A percentile compares a stretch with the other conserved stretches of the same genome.
Conservation (phyloP, 2,329 filamentous ascomycete species). For the Penicillium palitans region DNA sequence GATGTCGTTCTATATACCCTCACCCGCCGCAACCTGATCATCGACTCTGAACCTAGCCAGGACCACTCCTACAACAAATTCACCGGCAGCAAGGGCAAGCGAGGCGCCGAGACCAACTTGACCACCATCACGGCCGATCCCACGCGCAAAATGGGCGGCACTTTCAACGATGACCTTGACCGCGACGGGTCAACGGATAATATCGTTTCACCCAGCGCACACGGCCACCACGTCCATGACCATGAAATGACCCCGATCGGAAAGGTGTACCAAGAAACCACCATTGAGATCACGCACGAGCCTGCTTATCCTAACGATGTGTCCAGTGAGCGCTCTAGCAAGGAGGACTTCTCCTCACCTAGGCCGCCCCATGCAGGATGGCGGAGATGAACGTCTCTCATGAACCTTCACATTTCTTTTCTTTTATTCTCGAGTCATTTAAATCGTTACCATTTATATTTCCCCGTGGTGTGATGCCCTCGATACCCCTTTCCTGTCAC, state of each 20-base stretch:
- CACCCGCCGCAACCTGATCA: conserved; percentile 57
- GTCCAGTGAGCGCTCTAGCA: conserved; percentile 31
- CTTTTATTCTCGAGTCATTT: background rate
- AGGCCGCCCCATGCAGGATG: conserved; percentile 21
- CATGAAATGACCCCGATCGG: conserved; percentile 36
- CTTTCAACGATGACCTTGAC: conserved; percentile 31
- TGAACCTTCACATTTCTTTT: background rate
- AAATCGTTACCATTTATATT: background rate
- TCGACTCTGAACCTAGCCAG: conserved; percentile 50
- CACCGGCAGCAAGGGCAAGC: conserved; percentile 27
- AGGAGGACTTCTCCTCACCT: conserved; percentile 24
- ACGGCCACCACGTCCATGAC: conserved; percentile 7
- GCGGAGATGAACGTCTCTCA: conserved; percentile 23
- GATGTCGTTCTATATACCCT: conserved; percentile 60
- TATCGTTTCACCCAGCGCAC: conserved; percentile 37
- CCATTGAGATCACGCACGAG: conserved; percentile 45
- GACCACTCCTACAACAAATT: conserved; percentile 37
- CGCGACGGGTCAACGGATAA: conserved; percentile 50
- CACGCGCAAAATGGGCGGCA: conserved; percentile 16
- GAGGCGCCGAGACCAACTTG: conserved; percentile 33
- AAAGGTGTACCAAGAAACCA: conserved; percentile 48
- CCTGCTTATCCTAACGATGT: conserved; percentile 32
- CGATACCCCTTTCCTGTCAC: background rate
- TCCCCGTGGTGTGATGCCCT: background rate
- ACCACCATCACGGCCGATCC: conserved; percentile 34